Percentiles rank a stretch among this genome's conserved stretches.
Evolutionary conservation across 1,284 basidiomycete species (phyloP).

Genomic region (Sanghuangporus sanghuang): DNA sequence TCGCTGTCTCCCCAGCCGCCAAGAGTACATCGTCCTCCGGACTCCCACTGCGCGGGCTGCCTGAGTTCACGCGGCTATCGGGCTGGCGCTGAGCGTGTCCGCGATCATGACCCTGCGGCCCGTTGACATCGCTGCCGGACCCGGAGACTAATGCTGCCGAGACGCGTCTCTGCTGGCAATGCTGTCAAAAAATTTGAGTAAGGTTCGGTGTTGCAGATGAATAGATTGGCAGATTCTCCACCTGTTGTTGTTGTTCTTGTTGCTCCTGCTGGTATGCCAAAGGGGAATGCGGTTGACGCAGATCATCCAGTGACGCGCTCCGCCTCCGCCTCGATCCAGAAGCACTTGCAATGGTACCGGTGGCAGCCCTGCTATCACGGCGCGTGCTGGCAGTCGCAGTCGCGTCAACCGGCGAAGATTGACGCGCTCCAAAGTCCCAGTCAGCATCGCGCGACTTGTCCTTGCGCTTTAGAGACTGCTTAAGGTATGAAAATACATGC

Average conservation of each 20-base stretch:
- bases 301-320: not conserved
- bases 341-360: not conserved
- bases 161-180: slow-evolving; percentile 4
- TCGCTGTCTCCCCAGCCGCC: slow-evolving; percentile 13
- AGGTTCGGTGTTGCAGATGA: not conserved
- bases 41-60: not conserved
- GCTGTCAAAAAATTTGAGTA: not conserved
- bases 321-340: not conserved
- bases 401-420: slow-evolving; percentile 2
- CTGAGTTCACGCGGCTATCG: not conserved
- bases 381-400: not conserved
- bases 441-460: slow-evolving; percentile 13
- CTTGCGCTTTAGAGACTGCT: slow-evolving; percentile 12
- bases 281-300: not conserved
- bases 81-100: not conserved
- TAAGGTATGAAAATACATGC: slow-evolving; percentile 16
- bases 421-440: slow-evolving; percentile 18
- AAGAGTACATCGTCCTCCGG: slow-evolving; percentile 15
- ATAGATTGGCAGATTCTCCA: not conserved
- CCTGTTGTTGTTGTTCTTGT: not conserved
- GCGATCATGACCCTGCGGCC: not conserved
- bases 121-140: not conserved
- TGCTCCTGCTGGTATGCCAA: not conserved
- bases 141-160: not conserved
- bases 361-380: not conserved